Conservation (phyloP, 148 eudicot species). For the Camellia sinensis region DNA sequence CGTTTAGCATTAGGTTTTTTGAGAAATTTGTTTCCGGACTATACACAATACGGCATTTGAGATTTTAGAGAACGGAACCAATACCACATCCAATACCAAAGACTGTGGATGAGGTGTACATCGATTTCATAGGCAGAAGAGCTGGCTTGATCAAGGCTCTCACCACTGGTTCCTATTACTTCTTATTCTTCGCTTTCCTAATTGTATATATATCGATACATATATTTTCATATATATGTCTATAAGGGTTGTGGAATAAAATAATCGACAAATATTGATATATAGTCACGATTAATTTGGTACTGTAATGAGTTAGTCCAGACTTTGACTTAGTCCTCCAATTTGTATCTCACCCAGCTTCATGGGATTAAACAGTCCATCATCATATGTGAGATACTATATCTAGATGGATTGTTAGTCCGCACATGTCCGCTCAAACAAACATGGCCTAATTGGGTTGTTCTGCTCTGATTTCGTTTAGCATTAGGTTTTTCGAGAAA, state of each 20-base stretch:
- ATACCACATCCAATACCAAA: conserved; percentile 41
- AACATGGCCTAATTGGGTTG: background rate
- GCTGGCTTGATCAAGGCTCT: conserved; percentile 73
- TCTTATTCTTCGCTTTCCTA: background rate
- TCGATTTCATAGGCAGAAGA: conserved; percentile 65
- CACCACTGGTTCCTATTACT: conserved; percentile 39
- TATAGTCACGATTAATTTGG: too few species aligned
- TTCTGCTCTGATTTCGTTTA: background rate
- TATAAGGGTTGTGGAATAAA: too few species aligned
- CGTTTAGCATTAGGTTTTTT: background rate
- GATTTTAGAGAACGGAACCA: conserved; percentile 20
- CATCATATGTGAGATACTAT: too few species aligned
- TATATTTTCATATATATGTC: background rate
- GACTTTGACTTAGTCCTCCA: too few species aligned
- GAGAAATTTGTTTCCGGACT: background rate
- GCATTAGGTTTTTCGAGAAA: background rate
- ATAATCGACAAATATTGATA: too few species aligned
- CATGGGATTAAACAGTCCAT: too few species aligned
- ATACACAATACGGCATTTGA: background rate
- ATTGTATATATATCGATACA: background rate
- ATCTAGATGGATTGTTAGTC: too few species aligned
- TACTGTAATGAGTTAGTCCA: too few species aligned
- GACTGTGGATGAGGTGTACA: conserved; percentile 67
- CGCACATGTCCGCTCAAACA: too few species aligned
- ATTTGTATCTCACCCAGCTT: too few species aligned